A percentile compares a stretch with the other conserved stretches of the same genome.
These are phyloP conservation scores for Penicillium janthinellum DNA, from an alignment of 2,329 filamentous ascomycete species.

Conservation along the genomic window DNA sequence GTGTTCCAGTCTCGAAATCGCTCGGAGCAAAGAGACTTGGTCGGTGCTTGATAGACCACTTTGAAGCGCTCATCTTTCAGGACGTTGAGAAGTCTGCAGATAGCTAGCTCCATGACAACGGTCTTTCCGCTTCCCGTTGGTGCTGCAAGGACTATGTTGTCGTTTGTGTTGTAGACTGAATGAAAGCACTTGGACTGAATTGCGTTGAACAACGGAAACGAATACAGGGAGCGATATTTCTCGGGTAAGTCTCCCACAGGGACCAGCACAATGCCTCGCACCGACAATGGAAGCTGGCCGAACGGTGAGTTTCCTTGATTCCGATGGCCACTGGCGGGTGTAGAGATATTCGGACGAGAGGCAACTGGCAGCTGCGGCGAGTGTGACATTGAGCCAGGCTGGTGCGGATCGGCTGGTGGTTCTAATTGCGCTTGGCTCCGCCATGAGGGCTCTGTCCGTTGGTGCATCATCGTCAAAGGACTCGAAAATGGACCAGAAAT, in stretches of 20 bases:
- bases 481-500: slow-evolving; percentile 31
- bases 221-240: slow-evolving; percentile 68
- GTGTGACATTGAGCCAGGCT: not conserved
- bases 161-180: slow-evolving; percentile 64
- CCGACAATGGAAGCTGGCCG: slow-evolving; percentile 34
- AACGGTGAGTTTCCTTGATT: slow-evolving; percentile 17
- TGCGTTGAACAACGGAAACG: slow-evolving; percentile 76
- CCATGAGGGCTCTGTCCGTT: not conserved
- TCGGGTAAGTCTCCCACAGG: slow-evolving; percentile 66
- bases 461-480: slow-evolving; percentile 32
- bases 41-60: slow-evolving; percentile 81
- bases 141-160: slow-evolving; percentile 78
- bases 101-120: slow-evolving; percentile 76
- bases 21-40: slow-evolving; percentile 79
- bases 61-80: slow-evolving; percentile 67
- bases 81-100: slow-evolving; percentile 68
- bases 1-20: slow-evolving; percentile 73
- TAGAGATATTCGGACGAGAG: not conserved
- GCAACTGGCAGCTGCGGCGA: not conserved
- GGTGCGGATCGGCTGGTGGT: not conserved
- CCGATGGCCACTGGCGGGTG: not conserved
- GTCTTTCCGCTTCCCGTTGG: slow-evolving; percentile 88
- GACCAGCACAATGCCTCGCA: slow-evolving; percentile 64
- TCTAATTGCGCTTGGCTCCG: slow-evolving; percentile 7
- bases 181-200: slow-evolving; percentile 79